Percentiles rank a stretch among this genome's conserved stretches.
phyloP scores from a whole-genome alignment of 1,284 basidiomycete genomes.

The Ceratobasidium sp. region DNA sequence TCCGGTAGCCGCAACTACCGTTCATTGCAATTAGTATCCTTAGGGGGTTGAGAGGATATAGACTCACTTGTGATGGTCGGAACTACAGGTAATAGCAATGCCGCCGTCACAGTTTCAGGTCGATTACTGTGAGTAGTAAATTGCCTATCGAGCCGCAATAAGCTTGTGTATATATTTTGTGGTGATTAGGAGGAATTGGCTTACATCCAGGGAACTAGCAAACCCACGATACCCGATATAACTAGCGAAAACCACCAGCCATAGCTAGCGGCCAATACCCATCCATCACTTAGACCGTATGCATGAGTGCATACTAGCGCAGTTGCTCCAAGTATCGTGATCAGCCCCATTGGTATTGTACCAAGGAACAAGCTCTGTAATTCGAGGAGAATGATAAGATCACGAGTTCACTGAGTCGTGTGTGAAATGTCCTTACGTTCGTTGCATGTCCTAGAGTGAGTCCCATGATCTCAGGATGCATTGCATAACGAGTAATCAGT shows the following conservation, averaged over 20 bases:
- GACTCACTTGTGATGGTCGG: slow-evolving; percentile 40
- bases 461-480: slow-evolving; percentile 36
- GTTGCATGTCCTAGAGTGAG: slow-evolving; percentile 38
- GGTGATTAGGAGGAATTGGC: background rate
- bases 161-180: background rate
- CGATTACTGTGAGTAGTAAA: slow-evolving; percentile 37
- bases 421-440: slow-evolving; percentile 17
- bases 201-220: slow-evolving; percentile 40
- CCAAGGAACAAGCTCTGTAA: slow-evolving; percentile 36
- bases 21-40: background rate
- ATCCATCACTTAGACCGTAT: slow-evolving; percentile 19
- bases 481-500: slow-evolving; percentile 29
- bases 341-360: slow-evolving; percentile 39
- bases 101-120: slow-evolving; percentile 38
- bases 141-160: slow-evolving; percentile 22
- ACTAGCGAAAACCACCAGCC: slow-evolving; percentile 41
- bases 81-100: slow-evolving; percentile 36
- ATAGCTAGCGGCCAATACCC: slow-evolving; percentile 35
- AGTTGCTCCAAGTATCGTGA: slow-evolving; percentile 36
- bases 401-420: background rate
- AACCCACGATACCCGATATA: slow-evolving; percentile 35
- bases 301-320: slow-evolving; percentile 33
- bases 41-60: background rate
- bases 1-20: slow-evolving; percentile 32
- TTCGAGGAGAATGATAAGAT: background rate